Evolutionary conservation across 495 filamentous ascomycete species (phyloP), one percentile per base, ranked within the genome.

Genomic region (Penicillium nucicola): DNA sequence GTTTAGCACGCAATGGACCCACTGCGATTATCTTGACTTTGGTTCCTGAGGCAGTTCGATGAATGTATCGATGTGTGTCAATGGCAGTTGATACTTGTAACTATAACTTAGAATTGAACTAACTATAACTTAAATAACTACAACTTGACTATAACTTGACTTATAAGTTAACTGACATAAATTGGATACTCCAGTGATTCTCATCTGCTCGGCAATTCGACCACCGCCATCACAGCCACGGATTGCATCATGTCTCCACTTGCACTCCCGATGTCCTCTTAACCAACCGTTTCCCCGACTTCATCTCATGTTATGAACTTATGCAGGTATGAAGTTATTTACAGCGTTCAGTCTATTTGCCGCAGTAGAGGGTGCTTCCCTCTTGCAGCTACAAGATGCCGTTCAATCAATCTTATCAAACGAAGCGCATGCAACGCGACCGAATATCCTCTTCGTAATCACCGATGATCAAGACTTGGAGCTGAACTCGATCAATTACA

Each of bases 401-500:
- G 25, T 58, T 5, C 47, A 50, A n/a, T 28, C 58, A 0, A 45
- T 55, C 13, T 17, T 61, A 6, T 23, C 20, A 14, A 40, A 33
- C 15, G 37, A 55, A 17, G 33, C 48, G 5, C 17, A 39, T 25
- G 13, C 46, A 11, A 9, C 48, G 25, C 56, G 52, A 13, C 80
- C 82, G 4, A 86, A 86, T 52, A 76, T 85, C 47, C 68, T 87
- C 17, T 84, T 87, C 51, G 71, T 87, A 38, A 68, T 87, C 19
- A 84, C 83, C 0, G 84, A 87, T 49, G 83, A 87, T 57, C 84
- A 87, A 48, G 84, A 87, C 45, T 57, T 82, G 19, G 76, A 83
- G 56, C 65, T 87, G 56, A 67, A 79, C 45, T 84, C 82, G 0
- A 55, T 85, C 8, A 69, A 77, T 0, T 84, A 85, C 45, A 77